Base-by-base conservation (phyloP, 768 basidiomycete species). In the Termitomyces sp. region DNA sequence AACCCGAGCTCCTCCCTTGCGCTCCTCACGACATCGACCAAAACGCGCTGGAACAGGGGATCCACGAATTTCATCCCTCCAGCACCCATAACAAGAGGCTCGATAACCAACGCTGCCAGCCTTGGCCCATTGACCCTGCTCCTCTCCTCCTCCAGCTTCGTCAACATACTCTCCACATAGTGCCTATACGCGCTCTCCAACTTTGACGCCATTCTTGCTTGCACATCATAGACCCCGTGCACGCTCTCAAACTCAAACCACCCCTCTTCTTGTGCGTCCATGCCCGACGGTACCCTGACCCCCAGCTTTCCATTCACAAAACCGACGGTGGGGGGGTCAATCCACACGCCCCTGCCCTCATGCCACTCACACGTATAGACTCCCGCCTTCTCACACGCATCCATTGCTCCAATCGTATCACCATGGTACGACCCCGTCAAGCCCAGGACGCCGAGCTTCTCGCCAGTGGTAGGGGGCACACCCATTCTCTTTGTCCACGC, bases 51-150 rank as follows among this genome's bases (percentile, higher is more conserved):
- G 78, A 96, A 98, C 43, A 98, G 84, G 9, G 96, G 96, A 67
- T 98, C 96, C 26, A 98, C 92, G 65, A 98, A 98, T 31, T 94
- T 77, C 96, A 98, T 98, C 0, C 96, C 96, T 0, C 92, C 96
- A 0, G 96, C 94, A 14, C 96, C 96, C 81, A 98, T 89, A 26
- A 94, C 81, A 23, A 95, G 78, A 0, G 96, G 96, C 67, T 98
- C 96, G 30, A 98, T 73, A 6, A 98, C 85, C 17, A 98, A 77
- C 0, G 92, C 90, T 1, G 85, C 89, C 3, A 91, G 68, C 23
- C 71, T 75, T 68, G 75, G 52, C n/a, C 40, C 44, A 2, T 54
- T 28, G 15, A 45, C 49, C 26, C 7, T 23, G 31, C 71, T 74
- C 11, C 77, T 76, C 1, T 68, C 69, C 40, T 64, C 61, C 28